Evolutionary conservation across 2,329 filamentous ascomycete species (phyloP).

Genomic region (Chaetomiaceae sp.): DNA sequence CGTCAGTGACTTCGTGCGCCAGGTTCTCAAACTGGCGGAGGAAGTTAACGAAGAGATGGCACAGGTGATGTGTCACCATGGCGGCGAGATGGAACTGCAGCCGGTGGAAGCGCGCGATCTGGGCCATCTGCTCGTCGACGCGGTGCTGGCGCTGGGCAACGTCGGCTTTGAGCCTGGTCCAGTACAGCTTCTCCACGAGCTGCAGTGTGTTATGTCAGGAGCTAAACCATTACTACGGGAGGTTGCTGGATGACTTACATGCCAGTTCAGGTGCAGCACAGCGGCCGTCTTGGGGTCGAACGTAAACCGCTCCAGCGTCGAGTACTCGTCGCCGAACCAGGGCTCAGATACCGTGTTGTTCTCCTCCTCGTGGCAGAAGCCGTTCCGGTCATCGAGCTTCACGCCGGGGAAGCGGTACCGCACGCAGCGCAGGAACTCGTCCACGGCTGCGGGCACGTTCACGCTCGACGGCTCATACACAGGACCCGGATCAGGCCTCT

Average conservation of each 20-base stretch:
- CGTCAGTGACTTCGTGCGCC: constrained; percentile 11
- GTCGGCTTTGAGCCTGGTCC: constrained; percentile 17
- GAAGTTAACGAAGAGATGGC: constrained; percentile 20
- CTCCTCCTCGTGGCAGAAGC: constrained; percentile 14
- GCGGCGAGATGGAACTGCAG: constrained; percentile 19
- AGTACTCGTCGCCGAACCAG: constrained; percentile 9
- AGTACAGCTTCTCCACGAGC: constrained; percentile 20
- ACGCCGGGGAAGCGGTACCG: constrained; percentile 17
- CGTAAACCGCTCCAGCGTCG: constrained; percentile 4
- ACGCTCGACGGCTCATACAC: constrained; percentile 2
- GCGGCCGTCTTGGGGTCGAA: constrained; percentile 20
- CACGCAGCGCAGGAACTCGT: constrained; percentile 19
- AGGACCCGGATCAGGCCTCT: constrained; percentile 7
- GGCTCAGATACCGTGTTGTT: constrained; percentile 6
- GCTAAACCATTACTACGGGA: too few species aligned
- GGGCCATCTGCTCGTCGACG: constrained; percentile 3
- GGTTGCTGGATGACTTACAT: constrained; percentile 1
- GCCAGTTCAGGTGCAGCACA: constrained; percentile 17
- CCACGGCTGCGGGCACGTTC: constrained; percentile 8
- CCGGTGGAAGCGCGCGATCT: constrained; percentile 15
- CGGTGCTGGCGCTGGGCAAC: constrained; percentile 10
- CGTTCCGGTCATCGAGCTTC: constrained; percentile 18
- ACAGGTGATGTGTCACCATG: constrained; percentile 20
- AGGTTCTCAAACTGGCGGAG: constrained; percentile 11
- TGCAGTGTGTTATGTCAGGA: background rate